phyloP scores from a whole-genome alignment of 106 monocot species.

The Dendrobium chrysotoxum region DNA sequence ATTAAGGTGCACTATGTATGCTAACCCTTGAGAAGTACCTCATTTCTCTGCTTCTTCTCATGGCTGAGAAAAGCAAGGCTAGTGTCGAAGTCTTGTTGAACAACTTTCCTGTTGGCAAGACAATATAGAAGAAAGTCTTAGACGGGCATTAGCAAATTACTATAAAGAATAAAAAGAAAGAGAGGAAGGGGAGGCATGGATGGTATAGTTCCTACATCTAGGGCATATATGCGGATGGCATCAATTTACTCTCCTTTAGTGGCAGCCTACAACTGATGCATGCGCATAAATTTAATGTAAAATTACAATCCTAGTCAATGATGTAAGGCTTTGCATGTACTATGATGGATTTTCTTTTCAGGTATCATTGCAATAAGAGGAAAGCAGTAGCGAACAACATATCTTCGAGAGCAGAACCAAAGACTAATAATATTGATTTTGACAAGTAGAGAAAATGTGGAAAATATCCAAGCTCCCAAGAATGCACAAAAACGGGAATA shows the following conservation, averaged over 20 bases:
- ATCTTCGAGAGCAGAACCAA: too few species aligned
- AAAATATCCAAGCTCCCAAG: too few species aligned
- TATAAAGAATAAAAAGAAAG: background rate
- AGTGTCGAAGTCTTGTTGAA: constrained; percentile 84
- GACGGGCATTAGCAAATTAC: background rate
- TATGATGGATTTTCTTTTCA: too few species aligned
- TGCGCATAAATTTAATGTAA: background rate
- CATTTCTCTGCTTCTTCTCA: constrained; percentile 88
- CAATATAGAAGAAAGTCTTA: background rate
- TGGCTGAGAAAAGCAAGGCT: constrained; percentile 83
- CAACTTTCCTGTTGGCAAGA: constrained; percentile 47
- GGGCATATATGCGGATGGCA: background rate
- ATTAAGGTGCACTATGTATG: background rate
- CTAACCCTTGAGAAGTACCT: constrained; percentile 41
- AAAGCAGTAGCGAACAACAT: too few species aligned
- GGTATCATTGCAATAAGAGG: too few species aligned
- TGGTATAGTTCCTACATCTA: background rate
- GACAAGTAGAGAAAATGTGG: too few species aligned
- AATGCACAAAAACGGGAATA: too few species aligned
- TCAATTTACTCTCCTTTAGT: background rate
- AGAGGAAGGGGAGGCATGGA: background rate
- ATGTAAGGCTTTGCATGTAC: background rate
- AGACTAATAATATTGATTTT: too few species aligned
- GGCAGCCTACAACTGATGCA: background rate
- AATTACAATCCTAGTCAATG: background rate